A percentile compares a stretch with the other conserved stretches of the same genome.
phyloP scores from a whole-genome alignment of 2,329 filamentous ascomycete species.

The Aspergillus udagawae region DNA sequence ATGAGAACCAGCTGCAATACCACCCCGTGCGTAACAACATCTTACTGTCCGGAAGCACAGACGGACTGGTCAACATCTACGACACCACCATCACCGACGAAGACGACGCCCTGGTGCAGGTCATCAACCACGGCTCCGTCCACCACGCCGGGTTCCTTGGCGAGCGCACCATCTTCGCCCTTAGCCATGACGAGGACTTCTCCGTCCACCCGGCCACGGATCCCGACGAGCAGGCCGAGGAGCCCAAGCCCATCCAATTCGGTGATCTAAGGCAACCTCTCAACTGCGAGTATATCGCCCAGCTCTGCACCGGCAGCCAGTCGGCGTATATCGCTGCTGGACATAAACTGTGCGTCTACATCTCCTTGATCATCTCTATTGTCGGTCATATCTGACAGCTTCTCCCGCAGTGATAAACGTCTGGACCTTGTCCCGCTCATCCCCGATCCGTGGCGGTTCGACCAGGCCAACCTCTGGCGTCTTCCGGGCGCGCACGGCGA shows the following conservation, averaged over 20 bases:
- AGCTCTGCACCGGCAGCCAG: conserved; percentile 45
- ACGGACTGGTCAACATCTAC: conserved; percentile 61
- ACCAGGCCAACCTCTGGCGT: conserved; percentile 37
- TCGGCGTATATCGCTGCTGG: conserved; percentile 46
- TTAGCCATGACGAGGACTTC: conserved; percentile 61
- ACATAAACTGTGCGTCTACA: conserved; percentile 44
- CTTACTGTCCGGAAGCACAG: conserved; percentile 59
- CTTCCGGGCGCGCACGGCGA: conserved; percentile 47
- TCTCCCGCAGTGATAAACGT: conserved; percentile 29
- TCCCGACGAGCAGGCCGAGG: conserved; percentile 45
- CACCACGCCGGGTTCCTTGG: conserved; percentile 59
- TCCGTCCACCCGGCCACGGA: conserved; percentile 54
- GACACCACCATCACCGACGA: conserved; percentile 55
- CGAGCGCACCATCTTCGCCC: conserved; percentile 50
- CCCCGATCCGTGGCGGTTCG: conserved; percentile 36
- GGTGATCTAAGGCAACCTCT: conserved; percentile 55
- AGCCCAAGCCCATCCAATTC: conserved; percentile 46
- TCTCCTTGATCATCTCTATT: background rate
- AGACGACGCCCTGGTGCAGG: conserved; percentile 60
- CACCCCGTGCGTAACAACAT: conserved; percentile 50
- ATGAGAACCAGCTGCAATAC: conserved; percentile 42
- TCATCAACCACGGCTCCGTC: conserved; percentile 60
- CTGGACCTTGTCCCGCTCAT: conserved; percentile 42
- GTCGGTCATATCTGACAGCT: background rate
- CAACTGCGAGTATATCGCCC: conserved; percentile 57